These are phyloP conservation scores for Apiospora koreana DNA, from an alignment of 2,329 filamentous ascomycete genomes.

Conservation along the genomic window DNA sequence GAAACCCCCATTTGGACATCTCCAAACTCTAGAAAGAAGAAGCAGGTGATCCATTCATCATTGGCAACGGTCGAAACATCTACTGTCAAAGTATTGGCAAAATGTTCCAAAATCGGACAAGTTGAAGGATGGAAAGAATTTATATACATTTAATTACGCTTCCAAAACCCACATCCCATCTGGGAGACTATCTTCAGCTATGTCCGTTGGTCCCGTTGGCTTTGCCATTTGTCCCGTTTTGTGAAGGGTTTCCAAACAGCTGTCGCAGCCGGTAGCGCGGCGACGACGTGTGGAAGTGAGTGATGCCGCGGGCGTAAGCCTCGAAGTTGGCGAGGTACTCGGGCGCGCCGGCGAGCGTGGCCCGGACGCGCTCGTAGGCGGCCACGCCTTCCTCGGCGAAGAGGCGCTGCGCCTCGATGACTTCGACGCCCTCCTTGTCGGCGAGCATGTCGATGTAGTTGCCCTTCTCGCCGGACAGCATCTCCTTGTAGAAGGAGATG, in stretches of 20 bases:
- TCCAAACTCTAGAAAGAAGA: too few species aligned
- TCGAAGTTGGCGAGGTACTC: conserved; percentile 17
- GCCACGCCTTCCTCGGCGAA: neutral
- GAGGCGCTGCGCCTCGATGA: neutral
- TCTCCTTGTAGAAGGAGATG: conserved; percentile 19
- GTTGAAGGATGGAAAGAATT: too few species aligned
- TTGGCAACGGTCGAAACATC: too few species aligned
- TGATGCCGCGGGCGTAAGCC: conserved; percentile 16
- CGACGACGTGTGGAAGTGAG: conserved; percentile 16
- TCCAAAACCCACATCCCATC: too few species aligned
- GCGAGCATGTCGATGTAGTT: conserved; percentile 17
- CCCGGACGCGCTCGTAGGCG: neutral
- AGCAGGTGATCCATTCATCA: too few species aligned
- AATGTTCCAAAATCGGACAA: too few species aligned
- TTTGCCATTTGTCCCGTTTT: neutral
- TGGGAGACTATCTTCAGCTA: neutral
- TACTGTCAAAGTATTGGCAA: too few species aligned
- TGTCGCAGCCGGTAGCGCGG: conserved; percentile 15
- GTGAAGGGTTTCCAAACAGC: conserved; percentile 2
- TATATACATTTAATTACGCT: neutral
- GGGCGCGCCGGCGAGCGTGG: conserved; percentile 11
- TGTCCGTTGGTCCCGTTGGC: neutral
- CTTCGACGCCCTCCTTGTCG: conserved; percentile 13
- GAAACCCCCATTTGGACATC: too few species aligned
- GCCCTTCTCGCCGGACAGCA: conserved; percentile 15